A percentile compares a stretch with the other conserved stretches of the same genome.
phyloP scores from a whole-genome alignment of 2,329 filamentous ascomycete species.

The Colletotrichum gloeosporioides region DNA sequence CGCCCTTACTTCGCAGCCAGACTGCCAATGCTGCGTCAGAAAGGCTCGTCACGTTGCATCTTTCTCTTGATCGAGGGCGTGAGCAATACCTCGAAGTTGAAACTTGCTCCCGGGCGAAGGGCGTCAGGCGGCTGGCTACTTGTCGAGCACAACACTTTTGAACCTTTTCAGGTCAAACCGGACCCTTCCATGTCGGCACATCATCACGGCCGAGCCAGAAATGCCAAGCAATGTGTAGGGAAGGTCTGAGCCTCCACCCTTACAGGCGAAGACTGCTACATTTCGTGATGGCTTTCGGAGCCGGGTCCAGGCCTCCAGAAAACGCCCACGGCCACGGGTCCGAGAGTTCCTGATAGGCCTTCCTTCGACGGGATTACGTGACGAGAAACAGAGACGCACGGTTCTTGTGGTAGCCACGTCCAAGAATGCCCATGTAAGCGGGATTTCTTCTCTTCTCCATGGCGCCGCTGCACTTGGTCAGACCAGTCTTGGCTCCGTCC shows the following conservation, averaged over 20 bases:
- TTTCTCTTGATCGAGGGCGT: not conserved
- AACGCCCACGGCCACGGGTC: not conserved
- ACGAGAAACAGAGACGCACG: not conserved
- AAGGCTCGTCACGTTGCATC: not conserved
- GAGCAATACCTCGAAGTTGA: not conserved
- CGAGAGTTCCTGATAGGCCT: not conserved
- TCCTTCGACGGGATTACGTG: not conserved
- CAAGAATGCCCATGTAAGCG: not conserved
- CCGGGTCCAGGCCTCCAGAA: not conserved
- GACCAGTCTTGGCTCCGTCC: not conserved
- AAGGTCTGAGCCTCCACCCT: not conserved
- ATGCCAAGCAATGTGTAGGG: not conserved
- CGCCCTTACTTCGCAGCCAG: not conserved
- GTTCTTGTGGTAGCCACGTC: not conserved
- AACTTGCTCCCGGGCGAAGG: not conserved
- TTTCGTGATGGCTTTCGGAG: not conserved
- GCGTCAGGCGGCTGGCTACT: not conserved
- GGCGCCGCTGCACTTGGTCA: conserved; percentile 5
- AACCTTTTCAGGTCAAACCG: not conserved
- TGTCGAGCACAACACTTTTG: not conserved
- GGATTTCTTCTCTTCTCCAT: not conserved
- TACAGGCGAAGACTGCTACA: not conserved
- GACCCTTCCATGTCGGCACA: not conserved
- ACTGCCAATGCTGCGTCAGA: not conserved
- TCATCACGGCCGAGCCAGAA: not conserved